Conservation (phyloP, 257 asterid genomes). For the Solanum lycopersicoides region DNA sequence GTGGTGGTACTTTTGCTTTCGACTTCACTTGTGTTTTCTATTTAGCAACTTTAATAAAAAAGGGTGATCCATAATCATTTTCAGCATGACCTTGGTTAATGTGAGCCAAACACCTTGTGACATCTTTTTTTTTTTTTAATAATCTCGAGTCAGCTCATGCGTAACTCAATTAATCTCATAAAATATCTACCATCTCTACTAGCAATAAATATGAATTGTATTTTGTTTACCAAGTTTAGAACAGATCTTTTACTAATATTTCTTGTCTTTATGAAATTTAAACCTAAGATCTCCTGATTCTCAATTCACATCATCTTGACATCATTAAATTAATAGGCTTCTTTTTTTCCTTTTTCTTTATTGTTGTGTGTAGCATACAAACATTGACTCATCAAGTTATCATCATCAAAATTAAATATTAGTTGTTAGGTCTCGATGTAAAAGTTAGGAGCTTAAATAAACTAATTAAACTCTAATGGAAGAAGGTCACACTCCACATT, state of each 20-base stretch:
- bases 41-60: background rate
- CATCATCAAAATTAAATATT: background rate
- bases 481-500: background rate
- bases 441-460: background rate
- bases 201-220: background rate
- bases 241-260: background rate
- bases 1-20: background rate
- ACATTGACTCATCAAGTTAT: background rate
- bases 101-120: background rate
- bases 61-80: background rate
- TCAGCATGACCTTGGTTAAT: background rate
- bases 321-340: background rate
- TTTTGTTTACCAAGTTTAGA: background rate
- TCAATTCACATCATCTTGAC: background rate
- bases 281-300: background rate
- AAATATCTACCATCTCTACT: background rate
- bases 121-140: background rate
- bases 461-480: background rate
- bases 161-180: accelerated
- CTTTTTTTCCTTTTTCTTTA: background rate
- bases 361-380: background rate
- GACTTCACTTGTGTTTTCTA: background rate
- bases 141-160: accelerated
- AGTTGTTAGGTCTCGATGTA: background rate
- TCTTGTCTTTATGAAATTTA: background rate